Evolutionary conservation across 2,329 filamentous ascomycete species (phyloP).

Genomic region (Simplicillium sp.): DNA sequence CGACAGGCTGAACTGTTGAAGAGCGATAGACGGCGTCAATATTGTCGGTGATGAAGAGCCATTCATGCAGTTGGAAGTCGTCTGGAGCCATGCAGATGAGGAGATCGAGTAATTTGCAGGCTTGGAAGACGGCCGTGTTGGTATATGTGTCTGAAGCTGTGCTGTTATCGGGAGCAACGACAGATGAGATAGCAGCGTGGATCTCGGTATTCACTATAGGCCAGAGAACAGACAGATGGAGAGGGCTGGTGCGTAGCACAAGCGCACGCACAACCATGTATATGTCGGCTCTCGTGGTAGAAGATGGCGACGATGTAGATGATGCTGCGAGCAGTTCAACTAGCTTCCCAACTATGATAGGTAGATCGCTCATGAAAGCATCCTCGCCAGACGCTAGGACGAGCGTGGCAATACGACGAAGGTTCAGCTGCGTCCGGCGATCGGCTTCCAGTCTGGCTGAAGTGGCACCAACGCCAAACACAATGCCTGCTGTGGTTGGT

Average conservation of each 20-base stretch:
- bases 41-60: slow-evolving; percentile 95
- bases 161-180: slow-evolving; percentile 58
- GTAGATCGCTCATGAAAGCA: slow-evolving; percentile 68
- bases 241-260: slow-evolving; percentile 65
- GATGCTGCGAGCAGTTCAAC: slow-evolving; percentile 81
- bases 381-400: slow-evolving; percentile 70
- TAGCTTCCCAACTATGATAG: slow-evolving; percentile 68
- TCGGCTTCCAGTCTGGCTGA: slow-evolving; percentile 93
- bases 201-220: slow-evolving; percentile 82
- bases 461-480: slow-evolving; percentile 95
- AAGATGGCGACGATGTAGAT: slow-evolving; percentile 82
- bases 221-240: slow-evolving; percentile 81
- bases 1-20: slow-evolving; percentile 56
- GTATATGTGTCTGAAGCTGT: slow-evolving; percentile 62
- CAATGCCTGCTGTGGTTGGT: slow-evolving; percentile 87
- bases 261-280: slow-evolving; percentile 82
- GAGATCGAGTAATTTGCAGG: slow-evolving; percentile 85
- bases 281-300: slow-evolving; percentile 77
- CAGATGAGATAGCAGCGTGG: slow-evolving; percentile 66
- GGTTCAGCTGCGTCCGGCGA: slow-evolving; percentile 80
- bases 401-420: slow-evolving; percentile 72
- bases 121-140: slow-evolving; percentile 71
- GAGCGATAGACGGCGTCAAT: slow-evolving; percentile 90
- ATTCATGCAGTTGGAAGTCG: slow-evolving; percentile 96
- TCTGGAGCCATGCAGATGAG: slow-evolving; percentile 82